Base-by-base conservation (phyloP, 495 filamentous ascomycete species). In the Penicillium coffeae region DNA sequence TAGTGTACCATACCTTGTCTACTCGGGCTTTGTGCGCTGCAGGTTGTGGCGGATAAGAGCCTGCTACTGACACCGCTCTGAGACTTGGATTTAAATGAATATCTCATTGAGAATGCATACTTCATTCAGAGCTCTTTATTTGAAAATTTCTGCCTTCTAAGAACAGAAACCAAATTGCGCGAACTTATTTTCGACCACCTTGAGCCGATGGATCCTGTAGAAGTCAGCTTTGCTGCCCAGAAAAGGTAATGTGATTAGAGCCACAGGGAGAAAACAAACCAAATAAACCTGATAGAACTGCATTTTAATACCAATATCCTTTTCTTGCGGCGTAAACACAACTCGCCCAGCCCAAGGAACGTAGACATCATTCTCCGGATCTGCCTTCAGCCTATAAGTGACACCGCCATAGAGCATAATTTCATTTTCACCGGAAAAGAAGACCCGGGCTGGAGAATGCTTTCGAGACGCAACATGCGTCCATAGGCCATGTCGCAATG, bases 211-310 rank as follows among this genome's bases (percentile, higher is more conserved):
- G 56, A 62, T 70, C 69, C 69, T 72, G 59, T 21, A 42, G 1
- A 13, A 18, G 13, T 49, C 14, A 56, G 50, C 43, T 43, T 30
- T 10, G 4, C 25, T 5, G 25, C 25, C 10, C 25, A 30, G 25
- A 50, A 38, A 20, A 14, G 45, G 19, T 30, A 37, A 50, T 13
- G 27, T 12, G 14, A 38, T 27, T 19, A 58, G 54, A 57, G 40
- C 72, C 39, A 9, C 36, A 12, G 9, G 8, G 30, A 6, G 14
- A 15, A 43, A 15, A 71, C 75, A 54, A 43, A 82, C 81, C 65
- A 86, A 61, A 65, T 83, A 86, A 48, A 86, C 82, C 64, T 84
- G 80, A 71, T 86, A 86, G 55, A 79, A 80, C 48, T 62, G 67
- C 78, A 84, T 79, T 66, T 73, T 80, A 52, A 77, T 65, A 30